phyloP scores from a whole-genome alignment of 805 yeast genomes.

The Cyberlindnera maritima region DNA sequence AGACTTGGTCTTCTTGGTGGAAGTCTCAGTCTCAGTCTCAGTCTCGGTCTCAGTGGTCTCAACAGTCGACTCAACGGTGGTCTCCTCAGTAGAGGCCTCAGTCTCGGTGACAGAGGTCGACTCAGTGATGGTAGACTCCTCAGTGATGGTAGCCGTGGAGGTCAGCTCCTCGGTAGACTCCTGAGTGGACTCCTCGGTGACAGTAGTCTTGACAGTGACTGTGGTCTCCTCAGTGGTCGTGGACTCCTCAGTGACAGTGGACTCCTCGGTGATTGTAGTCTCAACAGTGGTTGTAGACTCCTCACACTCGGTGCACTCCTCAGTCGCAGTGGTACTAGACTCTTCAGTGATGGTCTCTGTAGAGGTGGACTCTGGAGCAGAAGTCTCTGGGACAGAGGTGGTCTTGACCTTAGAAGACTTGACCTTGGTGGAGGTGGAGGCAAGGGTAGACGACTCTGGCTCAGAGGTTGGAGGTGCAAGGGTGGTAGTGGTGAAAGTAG shows the following conservation, averaged over 20 bases:
- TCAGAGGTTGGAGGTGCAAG: neutral
- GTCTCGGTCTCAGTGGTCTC: too few species aligned
- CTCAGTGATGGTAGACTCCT: neutral
- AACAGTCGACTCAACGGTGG: too few species aligned
- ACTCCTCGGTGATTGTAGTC: neutral
- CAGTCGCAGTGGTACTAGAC: neutral
- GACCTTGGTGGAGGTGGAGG: neutral
- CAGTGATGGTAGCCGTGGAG: too few species aligned
- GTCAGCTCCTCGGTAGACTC: neutral
- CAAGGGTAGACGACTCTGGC: neutral
- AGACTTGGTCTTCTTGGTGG: neutral
- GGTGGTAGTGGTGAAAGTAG: neutral
- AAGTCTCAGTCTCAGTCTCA: neutral
- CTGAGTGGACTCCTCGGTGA: neutral
- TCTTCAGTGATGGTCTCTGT: slow-evolving; percentile 2
- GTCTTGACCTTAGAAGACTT: neutral
- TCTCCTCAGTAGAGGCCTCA: neutral
- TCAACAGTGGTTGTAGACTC: too few species aligned
- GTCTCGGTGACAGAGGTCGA: slow-evolving; percentile 1
- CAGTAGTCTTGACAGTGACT: neutral
- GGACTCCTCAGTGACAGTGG: slow-evolving; percentile 1
- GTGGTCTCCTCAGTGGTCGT: slow-evolving; percentile 7
- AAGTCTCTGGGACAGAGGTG: too few species aligned
- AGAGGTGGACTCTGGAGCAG: neutral
- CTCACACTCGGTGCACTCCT: neutral